These are phyloP conservation scores for Rheum nobile DNA, from an alignment of 148 eudicot genomes.

Conservation along the genomic window DNA sequence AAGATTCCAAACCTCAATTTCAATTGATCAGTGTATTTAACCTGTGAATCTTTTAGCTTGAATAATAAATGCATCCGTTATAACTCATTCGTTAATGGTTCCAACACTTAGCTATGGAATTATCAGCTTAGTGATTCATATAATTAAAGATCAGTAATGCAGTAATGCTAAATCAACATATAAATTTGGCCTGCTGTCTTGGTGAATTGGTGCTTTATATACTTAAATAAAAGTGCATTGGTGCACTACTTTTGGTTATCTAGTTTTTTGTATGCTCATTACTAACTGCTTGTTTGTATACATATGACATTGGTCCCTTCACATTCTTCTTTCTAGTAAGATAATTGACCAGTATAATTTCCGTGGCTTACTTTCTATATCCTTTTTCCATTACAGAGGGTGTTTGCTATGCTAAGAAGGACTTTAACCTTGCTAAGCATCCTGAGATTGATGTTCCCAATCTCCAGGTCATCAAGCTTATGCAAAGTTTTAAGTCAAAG, in stretches of 20 bases:
- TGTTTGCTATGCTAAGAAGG: constrained; percentile 78
- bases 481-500: constrained; percentile 81
- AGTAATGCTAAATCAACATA: neutral
- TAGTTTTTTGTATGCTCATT: neutral
- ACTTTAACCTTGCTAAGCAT: constrained; percentile 72
- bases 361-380: neutral
- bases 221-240: neutral
- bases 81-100: neutral
- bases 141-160: neutral
- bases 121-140: neutral
- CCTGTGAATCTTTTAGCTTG: neutral
- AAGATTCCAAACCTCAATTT: neutral
- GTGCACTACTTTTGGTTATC: neutral
- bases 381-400: constrained; percentile 40
- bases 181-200: neutral
- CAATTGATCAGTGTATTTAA: neutral
- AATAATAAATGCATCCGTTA: neutral
- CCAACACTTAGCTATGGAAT: neutral
- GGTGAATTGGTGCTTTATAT: too few relatives aligned
- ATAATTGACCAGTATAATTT: neutral
- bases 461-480: constrained; percentile 72
- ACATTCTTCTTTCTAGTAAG: too few relatives aligned
- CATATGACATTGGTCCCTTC: too few relatives aligned
- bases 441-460: constrained; percentile 76
- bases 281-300: neutral